Evolutionary conservation across 352 stramenopile species (phyloP).

Genomic region (Phytophthora crassamura): DNA sequence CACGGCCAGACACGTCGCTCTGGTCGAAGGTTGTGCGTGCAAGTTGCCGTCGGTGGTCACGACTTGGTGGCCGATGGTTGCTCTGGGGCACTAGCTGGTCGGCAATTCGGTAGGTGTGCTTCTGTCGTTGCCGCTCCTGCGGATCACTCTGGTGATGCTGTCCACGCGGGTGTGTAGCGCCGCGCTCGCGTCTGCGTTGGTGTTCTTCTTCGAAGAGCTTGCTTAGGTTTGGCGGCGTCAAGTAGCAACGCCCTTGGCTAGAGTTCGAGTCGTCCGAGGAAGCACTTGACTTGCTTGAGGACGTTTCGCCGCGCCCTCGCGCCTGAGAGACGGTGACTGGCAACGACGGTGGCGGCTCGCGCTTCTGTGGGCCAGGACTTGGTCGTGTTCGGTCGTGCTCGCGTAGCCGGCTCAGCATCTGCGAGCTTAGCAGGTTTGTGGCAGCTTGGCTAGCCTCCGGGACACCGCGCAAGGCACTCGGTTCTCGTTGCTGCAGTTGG

Average conservation of each 20-base stretch:
- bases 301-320: constrained; percentile 9
- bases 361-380: not conserved
- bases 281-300: constrained; percentile 10
- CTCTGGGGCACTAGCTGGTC: not conserved
- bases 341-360: not conserved
- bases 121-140: constrained; percentile 6
- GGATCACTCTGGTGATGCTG: constrained; percentile 9
- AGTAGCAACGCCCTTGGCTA: constrained; percentile 1
- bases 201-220: constrained; percentile 17
- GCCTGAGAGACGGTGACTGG: constrained; percentile 6
- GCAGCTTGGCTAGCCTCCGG: too few relatives aligned
- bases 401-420: constrained; percentile 1
- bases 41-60: constrained; percentile 5
- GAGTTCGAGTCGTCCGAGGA: constrained; percentile 21
- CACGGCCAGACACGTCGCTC: constrained; percentile 2
- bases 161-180: not conserved
- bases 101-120: not conserved
- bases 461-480: not conserved
- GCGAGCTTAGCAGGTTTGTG: constrained; percentile 2
- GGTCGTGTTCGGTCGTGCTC: not conserved
- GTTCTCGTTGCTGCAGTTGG: not conserved
- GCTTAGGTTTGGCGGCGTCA: constrained; percentile 10
- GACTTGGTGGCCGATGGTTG: constrained; percentile 6
- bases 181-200: constrained; percentile 12
- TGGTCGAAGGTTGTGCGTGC: not conserved